Percentiles rank a stretch among this genome's conserved stretches.
Conservation (phyloP, 2,329 filamentous ascomycete genomes). For the Colletotrichum lentis region DNA sequence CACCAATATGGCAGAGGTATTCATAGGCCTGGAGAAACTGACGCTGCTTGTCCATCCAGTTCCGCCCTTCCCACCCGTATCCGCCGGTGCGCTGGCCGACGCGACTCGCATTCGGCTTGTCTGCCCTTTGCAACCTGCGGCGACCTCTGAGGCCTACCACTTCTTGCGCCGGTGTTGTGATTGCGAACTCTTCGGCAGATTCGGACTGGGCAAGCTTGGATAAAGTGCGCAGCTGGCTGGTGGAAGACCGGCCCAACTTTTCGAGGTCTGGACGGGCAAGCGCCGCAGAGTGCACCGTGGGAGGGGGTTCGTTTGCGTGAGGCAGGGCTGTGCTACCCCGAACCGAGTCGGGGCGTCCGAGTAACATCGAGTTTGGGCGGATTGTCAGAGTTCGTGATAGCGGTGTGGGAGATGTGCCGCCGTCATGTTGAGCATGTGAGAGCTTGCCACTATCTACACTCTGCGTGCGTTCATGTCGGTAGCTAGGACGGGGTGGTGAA, state of each 20-base stretch:
- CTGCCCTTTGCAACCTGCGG: constrained; percentile 78
- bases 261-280: constrained; percentile 78
- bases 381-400: constrained; percentile 53
- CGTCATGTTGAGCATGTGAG: constrained; percentile 57
- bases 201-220: constrained; percentile 82
- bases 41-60: constrained; percentile 99
- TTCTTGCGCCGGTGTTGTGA: constrained; percentile 80
- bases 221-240: constrained; percentile 85
- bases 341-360: constrained; percentile 66
- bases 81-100: constrained; percentile 57
- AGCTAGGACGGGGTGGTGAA: constrained; percentile 50
- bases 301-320: constrained; percentile 45
- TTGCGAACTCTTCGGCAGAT: constrained; percentile 80
- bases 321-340: constrained; percentile 46
- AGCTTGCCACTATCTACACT: constrained; percentile 69
- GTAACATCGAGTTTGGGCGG: constrained; percentile 69
- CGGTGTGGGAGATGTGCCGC: constrained; percentile 52
- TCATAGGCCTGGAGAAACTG: constrained; percentile 98
- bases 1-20: constrained; percentile 97
- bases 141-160: constrained; percentile 88
- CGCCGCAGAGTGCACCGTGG: constrained; percentile 53
- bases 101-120: constrained; percentile 58
- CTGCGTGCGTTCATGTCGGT: constrained; percentile 65
- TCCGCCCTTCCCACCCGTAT: constrained; percentile 81
- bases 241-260: constrained; percentile 85